Evolutionary conservation across 2,329 filamentous ascomycete genomes (phyloP), one percentile per base, ranked within the genome.

Genomic region (Neofusicoccum sp.): DNA sequence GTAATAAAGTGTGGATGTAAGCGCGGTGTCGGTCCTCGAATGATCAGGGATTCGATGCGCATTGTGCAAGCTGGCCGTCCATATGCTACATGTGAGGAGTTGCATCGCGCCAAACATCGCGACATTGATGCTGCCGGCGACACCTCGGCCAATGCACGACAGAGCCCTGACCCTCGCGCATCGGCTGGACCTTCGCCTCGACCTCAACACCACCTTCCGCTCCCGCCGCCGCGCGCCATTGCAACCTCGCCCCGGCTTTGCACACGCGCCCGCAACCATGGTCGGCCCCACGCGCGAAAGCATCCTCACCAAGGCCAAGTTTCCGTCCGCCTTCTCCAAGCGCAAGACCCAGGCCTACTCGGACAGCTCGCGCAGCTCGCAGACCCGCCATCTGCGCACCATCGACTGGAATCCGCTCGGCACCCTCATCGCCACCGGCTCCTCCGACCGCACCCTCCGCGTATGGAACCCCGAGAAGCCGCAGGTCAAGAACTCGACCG

Each of bases 381-480:
- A 69, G 11, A 66, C 67, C 38, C 73, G 75, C 57, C 73, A 67
- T 62, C 70, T 96, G 61, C 86, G 90, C 41, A 88, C 89, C 1
- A 87, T 98, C 65, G 88, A 90, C 40, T 98, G 93, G 93, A 96
- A 93, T 65, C 90, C 93, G 0, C 80, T 90, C 0, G 92, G 93
- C 34, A 89, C 86, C 7, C 80, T 95, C 62, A 86, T 98, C 63
- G 93, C 93, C 0, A 96, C 93, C 0, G 92, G 91, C 3, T 84
- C 88, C 5, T 79, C 82, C 26, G 87, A 91, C 69, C 85, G 84
- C 66, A 89, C 84, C 7, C 75, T 93, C 58, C 86, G 90, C 68
- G 87, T 93, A 49, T 93, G 90, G 90, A 93, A 93, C 66, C 88
- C 89, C 1, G 90, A 93, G 66, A 87, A 88, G 68, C 83, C 86